Percentiles rank a stretch among this genome's conserved stretches.
Evolutionary conservation across 1,284 basidiomycete species (phyloP).

Genomic region (Sporisorium iseilematis-ciliati): DNA sequence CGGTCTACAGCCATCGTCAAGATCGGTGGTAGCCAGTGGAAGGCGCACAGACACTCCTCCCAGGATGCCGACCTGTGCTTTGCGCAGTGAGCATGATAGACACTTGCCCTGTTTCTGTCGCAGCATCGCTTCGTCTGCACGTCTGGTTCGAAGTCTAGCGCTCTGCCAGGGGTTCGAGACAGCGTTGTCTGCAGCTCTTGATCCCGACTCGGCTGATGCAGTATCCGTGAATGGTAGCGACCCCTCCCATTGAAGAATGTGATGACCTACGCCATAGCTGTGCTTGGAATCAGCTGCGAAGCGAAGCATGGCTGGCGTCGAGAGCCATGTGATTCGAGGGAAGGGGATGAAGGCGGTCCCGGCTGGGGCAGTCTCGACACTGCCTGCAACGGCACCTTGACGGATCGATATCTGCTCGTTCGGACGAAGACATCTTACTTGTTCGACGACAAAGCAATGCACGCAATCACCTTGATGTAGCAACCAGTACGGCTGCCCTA

Average conservation of each 20-base stretch:
- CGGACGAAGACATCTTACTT: conserved; percentile 39
- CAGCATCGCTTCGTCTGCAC: conserved; percentile 36
- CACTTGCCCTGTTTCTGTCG: conserved; percentile 45
- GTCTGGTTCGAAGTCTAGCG: conserved; percentile 15
- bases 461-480: conserved; percentile 49
- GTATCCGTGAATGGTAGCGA: not conserved
- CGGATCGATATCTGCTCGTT: conserved; percentile 20
- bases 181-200: not conserved
- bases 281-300: conserved; percentile 36
- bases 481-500: conserved; percentile 48
- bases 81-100: conserved; percentile 37
- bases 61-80: conserved; percentile 46
- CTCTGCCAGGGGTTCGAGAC: conserved; percentile 16
- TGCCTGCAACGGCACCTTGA: not conserved
- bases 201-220: not conserved
- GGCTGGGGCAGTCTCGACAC: conserved; percentile 7
- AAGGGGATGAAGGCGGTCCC: conserved; percentile 13
- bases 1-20: not conserved
- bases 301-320: conserved; percentile 43
- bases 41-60: conserved; percentile 39
- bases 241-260: conserved; percentile 36
- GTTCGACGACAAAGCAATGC: conserved; percentile 42
- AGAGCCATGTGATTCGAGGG: conserved; percentile 43
- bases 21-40: not conserved
- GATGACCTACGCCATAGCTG: conserved; percentile 41